These are phyloP conservation scores for Eucalyptus caleyi DNA, from an alignment of 345 rosid species.

Conservation along the genomic window DNA sequence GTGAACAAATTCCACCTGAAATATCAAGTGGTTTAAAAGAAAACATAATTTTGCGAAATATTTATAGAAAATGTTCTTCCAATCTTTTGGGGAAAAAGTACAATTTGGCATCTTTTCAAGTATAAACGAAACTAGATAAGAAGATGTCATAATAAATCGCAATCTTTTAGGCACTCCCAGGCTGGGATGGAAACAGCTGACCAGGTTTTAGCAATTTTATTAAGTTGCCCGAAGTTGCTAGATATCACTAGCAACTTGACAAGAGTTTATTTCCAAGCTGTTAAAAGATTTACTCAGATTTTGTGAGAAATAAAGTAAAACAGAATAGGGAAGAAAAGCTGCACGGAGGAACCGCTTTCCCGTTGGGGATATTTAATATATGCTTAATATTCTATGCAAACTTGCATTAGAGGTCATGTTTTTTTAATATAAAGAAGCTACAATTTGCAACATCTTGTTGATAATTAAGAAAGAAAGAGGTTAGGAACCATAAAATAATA, in stretches of 20 bases:
- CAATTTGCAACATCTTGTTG: not conserved
- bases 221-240: not conserved
- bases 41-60: not conserved
- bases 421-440: not conserved
- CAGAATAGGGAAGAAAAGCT: not conserved
- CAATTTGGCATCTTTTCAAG: not conserved
- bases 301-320: not conserved
- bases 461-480: not conserved
- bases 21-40: not conserved
- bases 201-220: not conserved
- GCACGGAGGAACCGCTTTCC: not conserved
- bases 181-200: not conserved
- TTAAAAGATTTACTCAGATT: not conserved
- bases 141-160: not conserved
- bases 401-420: not conserved
- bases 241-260: not conserved
- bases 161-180: not conserved
- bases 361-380: not conserved
- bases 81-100: not conserved
- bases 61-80: not conserved
- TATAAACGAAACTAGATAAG: not conserved
- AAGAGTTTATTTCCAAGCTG: not conserved
- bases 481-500: not conserved
- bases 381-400: not conserved
- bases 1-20: not conserved